A percentile compares a stretch with the other conserved stretches of the same genome.
Evolutionary conservation across 495 filamentous ascomycete genomes (phyloP).

Genomic region (Aspergillus carlsbadensis): DNA sequence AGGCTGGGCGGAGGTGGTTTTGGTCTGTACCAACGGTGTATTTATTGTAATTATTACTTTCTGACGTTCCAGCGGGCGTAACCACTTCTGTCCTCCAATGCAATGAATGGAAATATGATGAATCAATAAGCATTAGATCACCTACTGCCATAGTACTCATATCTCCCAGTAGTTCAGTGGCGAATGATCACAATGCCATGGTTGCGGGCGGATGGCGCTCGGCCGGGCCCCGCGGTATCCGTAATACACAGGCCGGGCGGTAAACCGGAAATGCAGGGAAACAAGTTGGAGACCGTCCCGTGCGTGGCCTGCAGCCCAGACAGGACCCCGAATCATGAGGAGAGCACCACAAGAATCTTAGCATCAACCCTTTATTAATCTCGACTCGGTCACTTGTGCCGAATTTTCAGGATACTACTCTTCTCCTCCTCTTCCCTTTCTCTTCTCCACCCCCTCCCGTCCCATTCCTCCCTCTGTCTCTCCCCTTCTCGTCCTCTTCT

Average conservation of each 20-base stretch:
- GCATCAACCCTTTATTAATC: conserved; percentile 4
- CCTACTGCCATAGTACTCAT: no score
- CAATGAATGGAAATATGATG: not conserved
- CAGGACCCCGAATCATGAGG: not conserved
- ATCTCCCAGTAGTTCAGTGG: no score
- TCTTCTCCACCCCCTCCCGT: not conserved
- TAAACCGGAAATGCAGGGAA: no score
- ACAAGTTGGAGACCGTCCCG: no score
- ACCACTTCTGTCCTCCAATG: not conserved
- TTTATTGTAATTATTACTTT: conserved; percentile 11
- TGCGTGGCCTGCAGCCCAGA: no score
- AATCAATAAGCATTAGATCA: not conserved
- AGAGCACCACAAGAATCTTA: not conserved
- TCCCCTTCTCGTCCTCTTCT: not conserved
- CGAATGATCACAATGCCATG: no score
- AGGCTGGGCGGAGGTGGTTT: conserved; percentile 26
- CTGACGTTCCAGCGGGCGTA: not conserved
- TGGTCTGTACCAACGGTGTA: conserved; percentile 14
- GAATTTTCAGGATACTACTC: not conserved
- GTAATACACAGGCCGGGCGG: no score
- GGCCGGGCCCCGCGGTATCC: no score
- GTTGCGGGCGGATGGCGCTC: no score
- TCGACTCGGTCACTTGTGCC: not conserved
- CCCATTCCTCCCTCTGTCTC: not conserved
- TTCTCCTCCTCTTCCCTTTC: not conserved